Conservation (phyloP, 2,329 filamentous ascomycete genomes). For the Phialocephala subalpina region DNA sequence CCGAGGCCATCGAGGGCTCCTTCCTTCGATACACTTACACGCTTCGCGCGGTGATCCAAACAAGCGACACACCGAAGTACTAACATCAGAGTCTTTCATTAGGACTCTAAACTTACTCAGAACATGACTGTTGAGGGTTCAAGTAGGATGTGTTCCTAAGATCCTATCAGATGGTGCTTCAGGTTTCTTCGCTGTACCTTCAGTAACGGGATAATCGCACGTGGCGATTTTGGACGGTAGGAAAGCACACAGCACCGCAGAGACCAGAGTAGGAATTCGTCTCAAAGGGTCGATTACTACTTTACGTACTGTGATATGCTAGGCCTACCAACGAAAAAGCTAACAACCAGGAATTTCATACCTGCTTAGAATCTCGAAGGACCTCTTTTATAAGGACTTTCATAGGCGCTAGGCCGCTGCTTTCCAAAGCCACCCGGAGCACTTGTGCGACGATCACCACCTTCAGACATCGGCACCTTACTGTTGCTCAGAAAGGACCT, state of each 20-base stretch:
- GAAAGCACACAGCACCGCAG: neutral
- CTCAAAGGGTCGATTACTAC: neutral
- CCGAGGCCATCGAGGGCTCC: too few relatives aligned
- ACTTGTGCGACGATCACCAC: conserved; percentile 35
- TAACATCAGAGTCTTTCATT: too few relatives aligned
- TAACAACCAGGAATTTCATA: neutral
- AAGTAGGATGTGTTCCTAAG: too few relatives aligned
- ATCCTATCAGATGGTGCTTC: too few relatives aligned
- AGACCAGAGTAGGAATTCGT: neutral
- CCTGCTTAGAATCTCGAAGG: conserved; percentile 38
- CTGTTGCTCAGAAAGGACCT: conserved; percentile 9
- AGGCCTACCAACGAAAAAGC: neutral
- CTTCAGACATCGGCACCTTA: conserved; percentile 28
- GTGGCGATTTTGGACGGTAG: too few relatives aligned
- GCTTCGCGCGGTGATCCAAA: too few relatives aligned
- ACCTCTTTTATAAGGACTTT: conserved; percentile 37
- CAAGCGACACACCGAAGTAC: too few relatives aligned
- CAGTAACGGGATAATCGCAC: too few relatives aligned
- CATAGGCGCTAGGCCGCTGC: conserved; percentile 28
- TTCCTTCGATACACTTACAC: too few relatives aligned
- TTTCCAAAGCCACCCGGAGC: conserved; percentile 30
- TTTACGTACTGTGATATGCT: conserved; percentile 1
- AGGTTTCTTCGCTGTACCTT: too few relatives aligned
- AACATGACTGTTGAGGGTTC: too few relatives aligned
- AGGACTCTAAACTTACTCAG: too few relatives aligned